phyloP scores from a whole-genome alignment of 176 grass and related monocot species.

The Oryza rufipogon region DNA sequence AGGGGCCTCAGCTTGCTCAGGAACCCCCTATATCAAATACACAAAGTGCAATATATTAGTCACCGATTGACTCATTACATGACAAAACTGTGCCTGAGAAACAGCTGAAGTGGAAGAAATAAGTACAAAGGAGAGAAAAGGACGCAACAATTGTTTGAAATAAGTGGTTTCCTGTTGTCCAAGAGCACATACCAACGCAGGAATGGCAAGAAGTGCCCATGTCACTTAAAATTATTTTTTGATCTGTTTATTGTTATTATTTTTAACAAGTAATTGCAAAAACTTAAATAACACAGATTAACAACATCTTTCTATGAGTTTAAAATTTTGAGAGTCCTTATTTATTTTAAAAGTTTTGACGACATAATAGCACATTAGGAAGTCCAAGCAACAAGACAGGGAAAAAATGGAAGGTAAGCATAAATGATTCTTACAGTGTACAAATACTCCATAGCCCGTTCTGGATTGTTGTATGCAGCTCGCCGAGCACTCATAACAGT shows the following conservation, averaged over 20 bases:
- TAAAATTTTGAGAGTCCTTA: background rate
- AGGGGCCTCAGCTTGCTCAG: constrained; percentile 50
- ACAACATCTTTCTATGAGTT: background rate
- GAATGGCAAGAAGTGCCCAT: background rate
- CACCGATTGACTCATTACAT: background rate
- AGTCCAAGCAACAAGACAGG: background rate
- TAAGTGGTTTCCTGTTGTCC: background rate
- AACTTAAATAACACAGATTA: background rate
- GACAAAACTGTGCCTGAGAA: background rate
- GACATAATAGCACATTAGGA: background rate
- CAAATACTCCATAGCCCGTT: constrained; percentile 70
- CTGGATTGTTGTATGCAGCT: constrained; percentile 74
- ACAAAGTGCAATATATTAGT: constrained; percentile 12
- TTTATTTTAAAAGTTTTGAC: background rate
- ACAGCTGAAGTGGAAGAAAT: background rate
- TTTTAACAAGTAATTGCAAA: background rate
- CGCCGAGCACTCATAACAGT: constrained; percentile 50
- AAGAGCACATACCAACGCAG: background rate
- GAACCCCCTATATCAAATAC: constrained; percentile 54
- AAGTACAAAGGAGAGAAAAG: background rate
- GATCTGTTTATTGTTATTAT: background rate
- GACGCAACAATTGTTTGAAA: background rate
- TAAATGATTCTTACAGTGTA: constrained; percentile 49
- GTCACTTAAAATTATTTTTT: background rate
- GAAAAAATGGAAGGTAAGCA: constrained; percentile 11